Conservation (phyloP, 805 yeast genomes). For the Monosporozyma unispora region DNA sequence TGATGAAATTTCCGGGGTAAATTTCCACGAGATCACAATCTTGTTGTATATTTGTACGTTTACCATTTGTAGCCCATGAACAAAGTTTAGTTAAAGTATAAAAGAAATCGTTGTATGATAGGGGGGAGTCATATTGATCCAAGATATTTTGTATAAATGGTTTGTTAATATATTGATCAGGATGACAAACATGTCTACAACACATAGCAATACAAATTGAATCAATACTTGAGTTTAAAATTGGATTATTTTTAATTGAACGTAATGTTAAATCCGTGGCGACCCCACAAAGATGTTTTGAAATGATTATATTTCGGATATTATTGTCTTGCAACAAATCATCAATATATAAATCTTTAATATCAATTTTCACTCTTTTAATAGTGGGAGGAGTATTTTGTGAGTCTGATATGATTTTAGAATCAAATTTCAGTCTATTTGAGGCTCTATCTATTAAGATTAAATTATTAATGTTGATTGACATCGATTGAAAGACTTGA, state of each 20-base stretch:
- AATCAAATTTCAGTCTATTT: conserved; percentile 70
- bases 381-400: not conserved
- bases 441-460: conserved; percentile 69
- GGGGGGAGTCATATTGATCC: conserved; percentile 20
- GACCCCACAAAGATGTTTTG: conserved; percentile 88
- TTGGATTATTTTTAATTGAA: conserved; percentile 42
- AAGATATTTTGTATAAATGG: conserved; percentile 31
- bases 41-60: conserved; percentile 32
- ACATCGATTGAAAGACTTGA: conserved; percentile 7
- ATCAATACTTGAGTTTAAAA: conserved; percentile 20
- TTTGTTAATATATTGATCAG: conserved; percentile 32
- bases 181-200: conserved; percentile 77
- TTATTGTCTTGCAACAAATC: conserved; percentile 28
- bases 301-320: conserved; percentile 40
- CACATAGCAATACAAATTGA: conserved; percentile 86
- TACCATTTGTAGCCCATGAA: conserved; percentile 86
- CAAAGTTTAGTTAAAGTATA: conserved; percentile 50
- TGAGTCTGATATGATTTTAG: conserved; percentile 52
- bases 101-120: conserved; percentile 32
- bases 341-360: conserved; percentile 59
- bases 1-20: conserved; percentile 21
- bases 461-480: conserved; percentile 20
- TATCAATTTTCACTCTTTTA: conserved; percentile 48
- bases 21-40: conserved; percentile 27
- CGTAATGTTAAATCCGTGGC: conserved; percentile 82